These are phyloP conservation scores for Xylariaceae sp. DNA, from an alignment of 2,329 filamentous ascomycete genomes.

Conservation along the genomic window DNA sequence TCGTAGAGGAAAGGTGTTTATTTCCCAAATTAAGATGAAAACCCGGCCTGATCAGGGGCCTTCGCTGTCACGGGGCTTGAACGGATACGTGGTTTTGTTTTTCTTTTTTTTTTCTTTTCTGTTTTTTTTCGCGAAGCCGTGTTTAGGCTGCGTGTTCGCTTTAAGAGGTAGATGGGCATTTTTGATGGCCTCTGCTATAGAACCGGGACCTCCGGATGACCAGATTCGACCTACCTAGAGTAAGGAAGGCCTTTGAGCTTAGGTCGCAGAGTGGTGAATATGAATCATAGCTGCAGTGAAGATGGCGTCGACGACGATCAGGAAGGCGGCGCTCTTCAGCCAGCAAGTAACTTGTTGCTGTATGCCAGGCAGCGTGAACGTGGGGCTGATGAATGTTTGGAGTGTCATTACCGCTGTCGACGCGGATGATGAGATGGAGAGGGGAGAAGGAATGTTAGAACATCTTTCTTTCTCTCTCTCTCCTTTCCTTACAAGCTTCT, in stretches of 20 bases:
- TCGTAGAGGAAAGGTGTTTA: constrained; percentile 56
- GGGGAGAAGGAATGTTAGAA: not conserved
- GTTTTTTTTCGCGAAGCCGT: too few species aligned
- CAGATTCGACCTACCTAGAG: too few species aligned
- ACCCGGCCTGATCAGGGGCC: constrained; percentile 63
- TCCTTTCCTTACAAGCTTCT: not conserved
- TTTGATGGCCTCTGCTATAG: too few species aligned
- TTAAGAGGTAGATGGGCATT: too few species aligned
- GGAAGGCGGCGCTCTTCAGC: constrained; percentile 63
- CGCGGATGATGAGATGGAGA: constrained; percentile 32
- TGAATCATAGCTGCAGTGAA: constrained; percentile 39
- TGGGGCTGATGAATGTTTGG: constrained; percentile 65
- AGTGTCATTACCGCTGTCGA: constrained; percentile 65
- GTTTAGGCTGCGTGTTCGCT: too few species aligned
- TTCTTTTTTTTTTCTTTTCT: too few species aligned
- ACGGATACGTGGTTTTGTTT: constrained; percentile 42
- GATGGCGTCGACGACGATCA: constrained; percentile 55
- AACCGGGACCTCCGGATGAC: too few species aligned
- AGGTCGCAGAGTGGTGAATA: constrained; percentile 56
- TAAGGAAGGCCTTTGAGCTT: constrained; percentile 38
- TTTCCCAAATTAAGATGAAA: constrained; percentile 49
- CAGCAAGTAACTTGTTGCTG: constrained; percentile 37
- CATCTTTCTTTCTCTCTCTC: not conserved
- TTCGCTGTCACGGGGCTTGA: constrained; percentile 62
- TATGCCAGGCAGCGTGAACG: constrained; percentile 61